A percentile compares a stretch with the other conserved stretches of the same genome.
Evolutionary conservation across 257 asterid species (phyloP).

Genomic region (Penstemon barbatus): DNA sequence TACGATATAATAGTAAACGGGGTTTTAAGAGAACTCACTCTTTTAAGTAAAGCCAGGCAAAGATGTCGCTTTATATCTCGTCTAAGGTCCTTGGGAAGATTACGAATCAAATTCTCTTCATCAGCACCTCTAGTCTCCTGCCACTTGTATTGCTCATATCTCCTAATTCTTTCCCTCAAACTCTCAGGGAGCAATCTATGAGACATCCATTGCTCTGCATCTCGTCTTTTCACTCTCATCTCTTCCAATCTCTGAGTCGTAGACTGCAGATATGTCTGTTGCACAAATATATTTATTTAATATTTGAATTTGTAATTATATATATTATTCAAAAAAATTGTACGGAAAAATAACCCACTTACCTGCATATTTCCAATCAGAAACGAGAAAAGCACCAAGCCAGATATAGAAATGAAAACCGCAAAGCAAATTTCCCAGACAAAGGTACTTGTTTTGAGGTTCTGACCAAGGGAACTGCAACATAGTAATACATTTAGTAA

Average conservation of each 20-base stretch:
- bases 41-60: slow-evolving; percentile 80
- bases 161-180: slow-evolving; percentile 76
- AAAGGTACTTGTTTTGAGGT: slow-evolving; percentile 85
- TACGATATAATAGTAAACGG: neutral
- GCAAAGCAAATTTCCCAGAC: slow-evolving; percentile 98
- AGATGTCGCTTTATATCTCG: slow-evolving; percentile 97
- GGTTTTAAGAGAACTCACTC: slow-evolving; percentile 49
- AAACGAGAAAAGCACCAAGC: slow-evolving; percentile 91
- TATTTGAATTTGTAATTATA: neutral
- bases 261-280: slow-evolving; percentile 92
- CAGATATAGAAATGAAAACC: slow-evolving; percentile 83
- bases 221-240: slow-evolving; percentile 97
- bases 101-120: slow-evolving; percentile 76
- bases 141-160: slow-evolving; percentile 95
- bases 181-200: slow-evolving; percentile 90
- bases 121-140: slow-evolving; percentile 98
- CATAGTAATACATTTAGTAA: slow-evolving; percentile 11
- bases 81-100: slow-evolving; percentile 95
- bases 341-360: slow-evolving; percentile 10
- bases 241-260: slow-evolving; percentile 89
- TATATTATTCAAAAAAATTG: no score
- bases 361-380: slow-evolving; percentile 99
- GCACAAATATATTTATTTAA: slow-evolving; percentile 23
- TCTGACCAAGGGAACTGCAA: slow-evolving; percentile 98
- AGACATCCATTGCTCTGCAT: slow-evolving; percentile 99